Percentiles rank a stretch among this genome's conserved stretches.
Evolutionary conservation across 768 basidiomycete genomes (phyloP).

Genomic region (Lactarius deliciosus): DNA sequence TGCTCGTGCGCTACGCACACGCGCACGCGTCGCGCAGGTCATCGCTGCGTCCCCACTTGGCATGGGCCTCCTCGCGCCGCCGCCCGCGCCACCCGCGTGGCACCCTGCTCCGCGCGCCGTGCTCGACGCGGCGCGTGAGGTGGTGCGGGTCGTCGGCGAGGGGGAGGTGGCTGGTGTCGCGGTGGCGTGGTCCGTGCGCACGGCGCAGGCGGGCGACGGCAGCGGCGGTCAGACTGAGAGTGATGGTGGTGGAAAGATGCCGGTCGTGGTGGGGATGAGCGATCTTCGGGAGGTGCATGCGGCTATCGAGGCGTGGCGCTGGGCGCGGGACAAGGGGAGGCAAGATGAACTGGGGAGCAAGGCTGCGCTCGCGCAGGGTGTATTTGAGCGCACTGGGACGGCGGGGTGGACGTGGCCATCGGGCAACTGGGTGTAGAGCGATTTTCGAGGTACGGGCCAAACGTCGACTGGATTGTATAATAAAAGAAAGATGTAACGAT

Average conservation of each 20-base stretch:
- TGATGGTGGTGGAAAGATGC: constrained; percentile 38
- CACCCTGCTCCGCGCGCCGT: constrained; percentile 68
- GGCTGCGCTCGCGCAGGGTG: constrained; percentile 44
- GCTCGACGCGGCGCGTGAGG: constrained; percentile 43
- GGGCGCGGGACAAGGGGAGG: constrained; percentile 45
- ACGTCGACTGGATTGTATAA: neutral
- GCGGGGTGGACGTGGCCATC: constrained; percentile 46
- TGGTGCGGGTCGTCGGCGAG: constrained; percentile 37
- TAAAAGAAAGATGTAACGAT: neutral
- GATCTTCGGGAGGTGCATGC: constrained; percentile 73
- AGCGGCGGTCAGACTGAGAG: constrained; percentile 29
- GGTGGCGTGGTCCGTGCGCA: constrained; percentile 65
- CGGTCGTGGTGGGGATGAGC: constrained; percentile 73
- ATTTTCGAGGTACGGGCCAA: neutral
- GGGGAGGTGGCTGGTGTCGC: constrained; percentile 63
- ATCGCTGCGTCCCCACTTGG: constrained; percentile 79
- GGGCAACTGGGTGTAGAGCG: constrained; percentile 15
- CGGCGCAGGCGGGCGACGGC: constrained; percentile 36
- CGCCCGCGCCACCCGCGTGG: constrained; percentile 56
- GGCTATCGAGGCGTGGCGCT: constrained; percentile 65
- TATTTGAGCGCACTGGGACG: constrained; percentile 52
- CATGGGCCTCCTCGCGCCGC: constrained; percentile 70
- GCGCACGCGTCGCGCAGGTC: constrained; percentile 67
- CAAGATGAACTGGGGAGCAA: constrained; percentile 41
- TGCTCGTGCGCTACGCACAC: constrained; percentile 52